A percentile compares a stretch with the other conserved stretches of the same genome.
These are phyloP conservation scores for Ramaria sp. DNA, from an alignment of 768 basidiomycete species.

Conservation along the genomic window DNA sequence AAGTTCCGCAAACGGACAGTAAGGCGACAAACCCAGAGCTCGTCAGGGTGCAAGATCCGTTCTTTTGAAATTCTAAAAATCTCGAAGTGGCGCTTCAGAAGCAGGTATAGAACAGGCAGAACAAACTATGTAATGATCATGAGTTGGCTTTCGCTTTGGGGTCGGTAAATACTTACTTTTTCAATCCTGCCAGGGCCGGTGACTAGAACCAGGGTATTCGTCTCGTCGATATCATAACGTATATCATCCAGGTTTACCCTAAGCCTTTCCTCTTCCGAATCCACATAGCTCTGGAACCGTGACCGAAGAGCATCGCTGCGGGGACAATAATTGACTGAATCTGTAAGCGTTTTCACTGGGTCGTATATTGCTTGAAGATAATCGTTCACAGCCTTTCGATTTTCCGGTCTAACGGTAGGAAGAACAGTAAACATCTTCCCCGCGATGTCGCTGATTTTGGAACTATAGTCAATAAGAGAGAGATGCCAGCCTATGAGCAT, in stretches of 20 bases:
- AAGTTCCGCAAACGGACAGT: neutral
- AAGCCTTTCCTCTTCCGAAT: conserved; percentile 19
- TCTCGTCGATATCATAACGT: conserved; percentile 19
- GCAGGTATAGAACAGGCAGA: conserved; percentile 10
- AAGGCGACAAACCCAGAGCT: conserved; percentile 14
- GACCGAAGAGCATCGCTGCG: neutral
- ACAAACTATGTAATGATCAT: conserved; percentile 2
- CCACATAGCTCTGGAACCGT: conserved; percentile 9
- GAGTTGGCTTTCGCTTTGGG: neutral
- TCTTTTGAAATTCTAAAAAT: conserved; percentile 16
- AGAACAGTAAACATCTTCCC: neutral
- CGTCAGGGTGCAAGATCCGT: conserved; percentile 20
- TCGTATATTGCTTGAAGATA: neutral
- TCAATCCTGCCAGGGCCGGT: conserved; percentile 19
- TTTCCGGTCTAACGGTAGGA: neutral
- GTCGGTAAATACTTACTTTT: conserved; percentile 13
- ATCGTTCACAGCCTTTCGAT: neutral
- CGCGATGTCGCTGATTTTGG: neutral
- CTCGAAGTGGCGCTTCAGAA: conserved; percentile 13
- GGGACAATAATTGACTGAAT: neutral
- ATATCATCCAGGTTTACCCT: conserved; percentile 15
- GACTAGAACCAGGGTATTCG: conserved; percentile 19
- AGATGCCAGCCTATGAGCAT: neutral
- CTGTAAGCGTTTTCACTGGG: neutral
- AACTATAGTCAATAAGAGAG: neutral